Conservation (phyloP, 345 rosid species). For the Acer negundo region DNA sequence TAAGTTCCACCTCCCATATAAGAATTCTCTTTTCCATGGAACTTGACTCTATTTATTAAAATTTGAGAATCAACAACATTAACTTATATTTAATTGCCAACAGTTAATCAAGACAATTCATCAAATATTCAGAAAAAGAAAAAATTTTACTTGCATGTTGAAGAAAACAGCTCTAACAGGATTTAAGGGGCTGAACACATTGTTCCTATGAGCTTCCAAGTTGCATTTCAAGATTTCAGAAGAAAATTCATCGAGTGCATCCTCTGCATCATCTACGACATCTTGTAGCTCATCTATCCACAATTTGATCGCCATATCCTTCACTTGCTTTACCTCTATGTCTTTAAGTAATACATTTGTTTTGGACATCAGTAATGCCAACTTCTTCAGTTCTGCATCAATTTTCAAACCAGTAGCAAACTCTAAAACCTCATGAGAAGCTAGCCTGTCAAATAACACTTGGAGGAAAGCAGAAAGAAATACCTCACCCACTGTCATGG, state of each 20-base stretch:
- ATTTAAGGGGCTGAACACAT: too few relatives aligned
- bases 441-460: not conserved
- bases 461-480: not conserved
- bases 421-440: not conserved
- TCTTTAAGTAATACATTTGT: not conserved
- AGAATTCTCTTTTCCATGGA: too few relatives aligned
- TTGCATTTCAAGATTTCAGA: not conserved
- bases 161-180: too few relatives aligned
- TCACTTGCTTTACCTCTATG: not conserved
- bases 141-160: too few relatives aligned
- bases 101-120: too few relatives aligned
- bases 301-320: not conserved
- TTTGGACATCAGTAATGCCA: not conserved
- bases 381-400: not conserved
- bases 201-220: not conserved
- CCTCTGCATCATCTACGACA: not conserved
- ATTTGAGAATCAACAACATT: too few relatives aligned
- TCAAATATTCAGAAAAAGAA: too few relatives aligned
- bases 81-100: too few relatives aligned
- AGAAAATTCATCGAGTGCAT: not conserved
- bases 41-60: too few relatives aligned
- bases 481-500: too few relatives aligned
- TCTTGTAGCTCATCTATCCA: not conserved
- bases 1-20: too few relatives aligned
- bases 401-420: not conserved